These are phyloP conservation scores for Pestalotiopsis sp. DNA, from an alignment of 2,329 filamentous ascomycete genomes.

Conservation along the genomic window DNA sequence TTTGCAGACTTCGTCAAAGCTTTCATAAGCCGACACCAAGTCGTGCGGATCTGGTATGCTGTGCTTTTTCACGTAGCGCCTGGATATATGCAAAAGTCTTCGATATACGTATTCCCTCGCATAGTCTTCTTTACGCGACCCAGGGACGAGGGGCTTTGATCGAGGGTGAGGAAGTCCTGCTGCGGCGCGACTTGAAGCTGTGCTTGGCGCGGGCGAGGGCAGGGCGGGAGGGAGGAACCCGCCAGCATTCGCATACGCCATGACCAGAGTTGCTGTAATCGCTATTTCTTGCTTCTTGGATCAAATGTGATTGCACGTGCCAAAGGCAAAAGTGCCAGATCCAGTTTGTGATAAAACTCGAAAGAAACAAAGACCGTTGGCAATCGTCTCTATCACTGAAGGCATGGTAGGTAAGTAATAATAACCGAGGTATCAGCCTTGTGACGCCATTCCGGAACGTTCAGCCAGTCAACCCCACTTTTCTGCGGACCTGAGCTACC, in stretches of 20 bases:
- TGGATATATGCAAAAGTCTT: constrained; percentile 51
- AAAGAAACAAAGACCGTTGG: background rate
- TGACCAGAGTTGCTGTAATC: background rate
- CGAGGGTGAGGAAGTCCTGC: constrained; percentile 56
- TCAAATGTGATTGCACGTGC: background rate
- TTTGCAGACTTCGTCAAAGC: constrained; percentile 68
- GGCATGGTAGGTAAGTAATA: background rate
- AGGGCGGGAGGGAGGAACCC: constrained; percentile 53
- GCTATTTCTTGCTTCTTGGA: background rate
- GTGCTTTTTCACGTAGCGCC: constrained; percentile 63
- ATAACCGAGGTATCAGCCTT: constrained; percentile 13
- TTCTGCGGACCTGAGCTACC: background rate
- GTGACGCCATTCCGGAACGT: constrained; percentile 22
- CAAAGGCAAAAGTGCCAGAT: background rate
- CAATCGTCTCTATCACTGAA: background rate
- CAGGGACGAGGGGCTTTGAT: constrained; percentile 49
- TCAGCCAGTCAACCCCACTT: background rate
- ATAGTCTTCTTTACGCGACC: constrained; percentile 60
- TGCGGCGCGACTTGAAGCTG: constrained; percentile 39
- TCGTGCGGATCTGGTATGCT: constrained; percentile 45
- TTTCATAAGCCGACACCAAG: constrained; percentile 52
- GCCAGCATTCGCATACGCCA: constrained; percentile 32
- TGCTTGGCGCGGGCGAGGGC: constrained; percentile 56
- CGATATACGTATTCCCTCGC: constrained; percentile 58
- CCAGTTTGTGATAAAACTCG: background rate